phyloP scores from a whole-genome alignment of 257 asterid species.

The Avicennia marina region DNA sequence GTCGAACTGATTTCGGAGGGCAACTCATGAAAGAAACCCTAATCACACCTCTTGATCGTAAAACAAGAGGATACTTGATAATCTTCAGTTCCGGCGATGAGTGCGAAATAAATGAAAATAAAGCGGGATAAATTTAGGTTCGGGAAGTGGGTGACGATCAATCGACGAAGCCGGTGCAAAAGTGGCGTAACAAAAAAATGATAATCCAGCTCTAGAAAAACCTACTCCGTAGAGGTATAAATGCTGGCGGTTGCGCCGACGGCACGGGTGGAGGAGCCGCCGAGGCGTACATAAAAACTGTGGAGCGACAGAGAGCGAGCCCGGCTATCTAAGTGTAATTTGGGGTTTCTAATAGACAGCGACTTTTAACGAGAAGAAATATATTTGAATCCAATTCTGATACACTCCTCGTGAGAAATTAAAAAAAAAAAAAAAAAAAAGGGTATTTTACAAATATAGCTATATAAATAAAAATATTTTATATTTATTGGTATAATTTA shows the following conservation, averaged over 20 bases:
- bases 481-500: too few relatives aligned
- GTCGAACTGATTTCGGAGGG: slow-evolving; percentile 66
- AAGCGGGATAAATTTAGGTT: slow-evolving; percentile 21
- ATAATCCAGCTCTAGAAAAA: too few relatives aligned
- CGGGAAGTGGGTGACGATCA: slow-evolving; percentile 31
- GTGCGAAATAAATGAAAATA: slow-evolving; percentile 15
- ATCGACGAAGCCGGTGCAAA: slow-evolving; percentile 69
- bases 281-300: slow-evolving; percentile 41
- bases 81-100: slow-evolving; percentile 13
- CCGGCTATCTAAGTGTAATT: too few relatives aligned
- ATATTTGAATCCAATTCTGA: too few relatives aligned
- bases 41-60: slow-evolving; percentile 25
- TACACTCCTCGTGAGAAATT: too few relatives aligned
- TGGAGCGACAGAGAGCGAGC: neutral
- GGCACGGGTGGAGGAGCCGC: slow-evolving; percentile 34
- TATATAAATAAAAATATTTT: too few relatives aligned
- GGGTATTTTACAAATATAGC: too few relatives aligned
- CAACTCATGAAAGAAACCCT: slow-evolving; percentile 67
- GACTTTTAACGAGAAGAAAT: too few relatives aligned
- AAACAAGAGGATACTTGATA: slow-evolving; percentile 1
- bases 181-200: slow-evolving; percentile 13
- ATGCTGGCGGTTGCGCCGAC: slow-evolving; percentile 38
- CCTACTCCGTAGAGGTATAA: slow-evolving; percentile 22
- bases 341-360: too few relatives aligned
- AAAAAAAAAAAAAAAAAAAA: too few relatives aligned